These are phyloP conservation scores for Coniochaeta sp. DNA, from an alignment of 2,329 filamentous ascomycete species.

Conservation along the genomic window DNA sequence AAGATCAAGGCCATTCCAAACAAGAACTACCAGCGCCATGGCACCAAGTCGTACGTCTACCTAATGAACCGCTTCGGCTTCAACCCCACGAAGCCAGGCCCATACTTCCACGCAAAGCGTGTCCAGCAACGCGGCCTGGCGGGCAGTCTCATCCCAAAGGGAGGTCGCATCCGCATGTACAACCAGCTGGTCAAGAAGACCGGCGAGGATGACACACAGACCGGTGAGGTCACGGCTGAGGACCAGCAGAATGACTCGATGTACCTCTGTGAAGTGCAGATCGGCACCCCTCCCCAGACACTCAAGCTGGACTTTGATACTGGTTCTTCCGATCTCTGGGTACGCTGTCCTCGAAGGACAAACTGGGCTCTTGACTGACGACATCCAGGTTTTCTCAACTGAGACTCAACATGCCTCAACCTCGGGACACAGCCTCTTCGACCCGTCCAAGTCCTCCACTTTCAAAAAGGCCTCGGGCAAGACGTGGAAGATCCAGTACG, in stretches of 20 bases:
- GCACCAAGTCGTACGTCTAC: slow-evolving; percentile 56
- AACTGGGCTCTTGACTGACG: neutral
- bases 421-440: slow-evolving; percentile 43
- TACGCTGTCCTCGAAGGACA: slow-evolving; percentile 22
- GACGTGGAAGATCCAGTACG: slow-evolving; percentile 61
- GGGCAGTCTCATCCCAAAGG: slow-evolving; percentile 33
- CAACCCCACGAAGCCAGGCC: slow-evolving; percentile 53
- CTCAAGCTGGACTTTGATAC: slow-evolving; percentile 62
- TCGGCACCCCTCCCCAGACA: slow-evolving; percentile 58
- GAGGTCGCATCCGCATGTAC: slow-evolving; percentile 38
- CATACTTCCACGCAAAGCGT: slow-evolving; percentile 45
- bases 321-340: slow-evolving; percentile 63
- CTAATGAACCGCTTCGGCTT: slow-evolving; percentile 56
- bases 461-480: slow-evolving; percentile 40
- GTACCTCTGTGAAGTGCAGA: slow-evolving; percentile 56
- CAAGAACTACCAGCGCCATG: slow-evolving; percentile 49
- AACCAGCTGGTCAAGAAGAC: slow-evolving; percentile 41
- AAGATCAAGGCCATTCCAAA: slow-evolving; percentile 48
- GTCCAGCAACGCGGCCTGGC: slow-evolving; percentile 40
- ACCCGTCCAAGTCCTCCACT: slow-evolving; percentile 53
- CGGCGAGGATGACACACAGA: slow-evolving; percentile 18
- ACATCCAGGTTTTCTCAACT: slow-evolving; percentile 45
- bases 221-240: slow-evolving; percentile 47
- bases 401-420: slow-evolving; percentile 24
- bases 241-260: slow-evolving; percentile 61